Evolutionary conservation across 2,329 filamentous ascomycete genomes (phyloP).

Genomic region (Ceratocystis destructans): DNA sequence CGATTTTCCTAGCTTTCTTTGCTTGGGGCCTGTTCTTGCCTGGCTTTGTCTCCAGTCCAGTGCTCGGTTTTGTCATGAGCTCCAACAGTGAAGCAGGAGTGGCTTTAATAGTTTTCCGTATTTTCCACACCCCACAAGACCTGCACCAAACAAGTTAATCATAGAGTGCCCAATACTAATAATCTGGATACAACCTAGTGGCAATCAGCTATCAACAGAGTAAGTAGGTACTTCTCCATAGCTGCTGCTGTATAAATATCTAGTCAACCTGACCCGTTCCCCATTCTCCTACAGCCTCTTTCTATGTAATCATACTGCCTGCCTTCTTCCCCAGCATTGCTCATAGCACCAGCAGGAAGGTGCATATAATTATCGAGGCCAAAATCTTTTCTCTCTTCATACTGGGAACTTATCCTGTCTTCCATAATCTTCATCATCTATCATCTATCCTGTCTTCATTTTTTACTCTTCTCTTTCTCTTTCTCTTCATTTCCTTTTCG

Average conservation of each 20-base stretch:
- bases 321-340: neutral
- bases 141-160: slow-evolving; percentile 3
- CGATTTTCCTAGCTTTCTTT: neutral
- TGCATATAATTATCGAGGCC: neutral
- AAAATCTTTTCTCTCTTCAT: neutral
- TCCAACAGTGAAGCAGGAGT: neutral
- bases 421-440: neutral
- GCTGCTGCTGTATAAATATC: slow-evolving; percentile 1
- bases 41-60: neutral
- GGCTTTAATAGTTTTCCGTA: neutral
- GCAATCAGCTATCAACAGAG: neutral
- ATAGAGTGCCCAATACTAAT: slow-evolving; percentile 3
- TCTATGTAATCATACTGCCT: neutral
- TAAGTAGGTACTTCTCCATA: neutral
- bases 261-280: neutral
- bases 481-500: neutral
- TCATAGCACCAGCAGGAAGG: neutral
- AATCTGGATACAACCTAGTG: slow-evolving; percentile 9
- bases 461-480: neutral
- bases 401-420: neutral
- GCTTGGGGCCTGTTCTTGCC: neutral
- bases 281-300: neutral
- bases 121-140: neutral
- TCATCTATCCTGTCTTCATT: neutral
- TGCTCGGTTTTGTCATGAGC: neutral